Base-by-base conservation (phyloP, 495 filamentous ascomycete species). In the Penicillium egyptiacum region DNA sequence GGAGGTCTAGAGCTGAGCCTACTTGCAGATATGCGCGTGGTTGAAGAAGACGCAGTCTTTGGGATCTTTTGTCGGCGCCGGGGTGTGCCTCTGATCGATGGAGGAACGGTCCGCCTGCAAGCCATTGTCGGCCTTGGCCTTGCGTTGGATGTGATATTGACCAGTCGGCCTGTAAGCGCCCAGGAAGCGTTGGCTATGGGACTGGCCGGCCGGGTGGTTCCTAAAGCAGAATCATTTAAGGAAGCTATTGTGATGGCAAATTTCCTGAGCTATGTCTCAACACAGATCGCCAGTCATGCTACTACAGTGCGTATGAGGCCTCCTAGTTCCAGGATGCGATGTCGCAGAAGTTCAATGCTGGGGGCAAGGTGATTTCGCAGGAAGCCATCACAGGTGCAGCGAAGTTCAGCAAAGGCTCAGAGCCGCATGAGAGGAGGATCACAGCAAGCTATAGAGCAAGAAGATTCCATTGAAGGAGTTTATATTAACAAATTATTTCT, bases 81-180 rank as follows among this genome's bases (percentile, higher is more conserved):
- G 59, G 79, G 79, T 2, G 75, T 81, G 0, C 79, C 79, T 12
- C 59, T 81, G 12, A 76, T 81, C 42, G 78, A 82, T 46, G 75
- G 79, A 5, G 79, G 77, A 17, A 81, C 77, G 0, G 77, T 81
- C 1, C 67, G 78, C 3, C 60, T 81, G 8, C 78, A 73, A 51
- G 72, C 72, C 7, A 73, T 81, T 47, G 65, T 82, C 44, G 79
- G 79, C 7, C 65, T 81, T 8, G 76, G 76, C 7, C 64, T 79
- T 9, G 78, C 79, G 5, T 55, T 80, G 31, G 79, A 81, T 66
- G 76, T 79, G 75, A 79, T 81, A 5, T 52, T 82, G 6, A 82
- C 79, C 0, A 78, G 79, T 16, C 66, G 79, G 0, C 51, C 70
- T 2, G 76, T 80, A 1, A 59, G 56, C 0, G 78, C 79, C 26